Base-by-base conservation (phyloP, 768 basidiomycete genomes). In the Heimioporus sp. region DNA sequence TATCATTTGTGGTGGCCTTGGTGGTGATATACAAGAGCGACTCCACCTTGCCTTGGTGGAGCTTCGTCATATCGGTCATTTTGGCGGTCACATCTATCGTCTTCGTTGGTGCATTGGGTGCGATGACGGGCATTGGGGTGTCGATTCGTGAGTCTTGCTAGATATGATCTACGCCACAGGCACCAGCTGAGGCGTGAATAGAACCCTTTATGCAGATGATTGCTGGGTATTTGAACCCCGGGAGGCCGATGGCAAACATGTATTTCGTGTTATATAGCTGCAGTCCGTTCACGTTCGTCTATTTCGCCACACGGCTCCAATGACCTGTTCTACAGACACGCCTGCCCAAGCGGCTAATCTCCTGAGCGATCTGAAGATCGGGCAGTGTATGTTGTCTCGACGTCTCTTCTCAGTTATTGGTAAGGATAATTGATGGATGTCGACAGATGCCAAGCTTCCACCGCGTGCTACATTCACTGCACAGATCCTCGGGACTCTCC, bases 391-490 rank as follows among this genome's bases (percentile, higher is more conserved):
- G 52, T 34, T 21, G 43, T 41, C 12, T 2, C 2, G 4, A 7
- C n/a, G 19, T 43, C 15, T 4, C 38, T 2, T n/a, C n/a, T n/a
- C n/a, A n/a, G n/a, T n/a, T n/a, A n/a, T 19, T 6, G 32, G 65
- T 62, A 73, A 71, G 31, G 75, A 76, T 61, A 72, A 77, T 61
- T 75, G 7, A 57, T 37, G 0, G 9, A 21, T 45, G 4, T 21
- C 30, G 0, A 43, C 32, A 68, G 67, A 70, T 52, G 52, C 76
- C 17, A 86, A 86, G 67, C 74, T 86, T 38, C 81, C 84, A 36
- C 85, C 85, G 40, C 80, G 83, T 10, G 77, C 78, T 32, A 79
- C 83, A 4, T 86, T 87, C 65, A 72, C 76, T 17, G 80, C 81
- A 8, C 83, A 85, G 59, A 74, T 72, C 32, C 48, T 76, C 42